Conservation (phyloP, 768 basidiomycete genomes). For the Kwoniella sp. region DNA sequence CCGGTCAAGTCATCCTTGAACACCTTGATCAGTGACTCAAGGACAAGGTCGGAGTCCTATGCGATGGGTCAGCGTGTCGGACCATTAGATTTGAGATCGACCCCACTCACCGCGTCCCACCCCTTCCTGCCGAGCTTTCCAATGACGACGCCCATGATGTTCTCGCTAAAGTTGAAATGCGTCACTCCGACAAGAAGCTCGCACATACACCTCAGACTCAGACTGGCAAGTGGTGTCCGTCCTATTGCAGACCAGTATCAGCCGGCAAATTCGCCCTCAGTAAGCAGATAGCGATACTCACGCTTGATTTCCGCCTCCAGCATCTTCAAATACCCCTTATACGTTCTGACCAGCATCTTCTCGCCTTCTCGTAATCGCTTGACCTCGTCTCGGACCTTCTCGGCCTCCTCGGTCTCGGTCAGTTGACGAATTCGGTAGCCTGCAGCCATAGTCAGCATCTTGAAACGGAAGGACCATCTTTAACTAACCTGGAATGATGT, state of each 20-base stretch:
- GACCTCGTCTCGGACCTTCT: conserved; percentile 93
- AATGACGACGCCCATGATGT: conserved; percentile 83
- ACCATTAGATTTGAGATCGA: no score
- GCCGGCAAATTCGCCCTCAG: neutral
- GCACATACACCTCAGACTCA: conserved; percentile 80
- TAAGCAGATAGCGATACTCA: conserved; percentile 44
- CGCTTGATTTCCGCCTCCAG: conserved; percentile 86
- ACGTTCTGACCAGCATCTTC: conserved; percentile 80
- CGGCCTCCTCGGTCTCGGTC: conserved; percentile 82
- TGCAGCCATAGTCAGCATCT: conserved; percentile 7
- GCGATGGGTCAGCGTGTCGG: neutral
- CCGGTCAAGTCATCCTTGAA: conserved; percentile 80
- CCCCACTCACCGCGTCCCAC: conserved; percentile 84
- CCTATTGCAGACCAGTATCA: conserved; percentile 22
- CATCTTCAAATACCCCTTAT: conserved; percentile 80
- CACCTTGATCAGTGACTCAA: conserved; percentile 72
- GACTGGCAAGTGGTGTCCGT: conserved; percentile 53
- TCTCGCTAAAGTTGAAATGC: conserved; percentile 94
- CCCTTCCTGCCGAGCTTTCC: conserved; percentile 74
- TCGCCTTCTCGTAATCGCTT: conserved; percentile 87
- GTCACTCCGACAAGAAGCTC: conserved; percentile 73
- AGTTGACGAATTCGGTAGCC: conserved; percentile 90
- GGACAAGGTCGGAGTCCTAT: conserved; percentile 80
- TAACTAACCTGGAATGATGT: conserved; percentile 66
- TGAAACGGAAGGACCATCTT: neutral